Conservation (phyloP, 768 basidiomycete species). For the Naganishia friedmannii region DNA sequence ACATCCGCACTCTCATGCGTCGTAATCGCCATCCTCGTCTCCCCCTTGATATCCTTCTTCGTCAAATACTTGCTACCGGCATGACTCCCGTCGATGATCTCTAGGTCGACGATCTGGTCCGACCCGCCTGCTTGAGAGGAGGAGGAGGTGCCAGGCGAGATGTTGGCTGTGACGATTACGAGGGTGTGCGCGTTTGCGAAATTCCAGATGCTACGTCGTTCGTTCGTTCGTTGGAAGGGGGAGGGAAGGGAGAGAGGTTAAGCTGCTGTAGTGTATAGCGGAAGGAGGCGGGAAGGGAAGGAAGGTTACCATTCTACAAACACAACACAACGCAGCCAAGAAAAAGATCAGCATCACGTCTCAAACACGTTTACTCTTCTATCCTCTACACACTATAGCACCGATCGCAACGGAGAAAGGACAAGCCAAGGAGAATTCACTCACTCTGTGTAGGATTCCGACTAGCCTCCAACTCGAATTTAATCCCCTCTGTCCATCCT, state of each 20-base stretch:
- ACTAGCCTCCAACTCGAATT: constrained; percentile 72
- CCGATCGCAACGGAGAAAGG: too few relatives aligned
- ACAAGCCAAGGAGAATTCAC: too few relatives aligned
- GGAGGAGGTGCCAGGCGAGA: constrained; percentile 57
- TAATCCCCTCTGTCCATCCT: constrained; percentile 61
- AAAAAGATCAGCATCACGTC: neutral
- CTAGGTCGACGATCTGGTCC: constrained; percentile 83
- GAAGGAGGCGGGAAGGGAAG: neutral
- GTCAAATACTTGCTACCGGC: constrained; percentile 84
- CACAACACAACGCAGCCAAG: neutral
- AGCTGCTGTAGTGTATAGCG: neutral
- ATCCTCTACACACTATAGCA: neutral
- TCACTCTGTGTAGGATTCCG: constrained; percentile 66
- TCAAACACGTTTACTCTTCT: neutral
- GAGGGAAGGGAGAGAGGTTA: neutral
- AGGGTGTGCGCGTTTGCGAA: constrained; percentile 78
- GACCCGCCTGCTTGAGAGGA: constrained; percentile 31
- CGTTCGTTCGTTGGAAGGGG: neutral
- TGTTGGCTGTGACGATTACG: constrained; percentile 93
- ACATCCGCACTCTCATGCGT: constrained; percentile 90
- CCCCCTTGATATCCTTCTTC: constrained; percentile 79
- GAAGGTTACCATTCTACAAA: constrained; percentile 40
- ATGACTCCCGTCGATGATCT: constrained; percentile 83
- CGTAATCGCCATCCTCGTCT: constrained; percentile 89
- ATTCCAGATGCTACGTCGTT: constrained; percentile 74